These are phyloP conservation scores for Scedosporium dehoogii DNA, from an alignment of 2,329 filamentous ascomycete species.

Conservation along the genomic window DNA sequence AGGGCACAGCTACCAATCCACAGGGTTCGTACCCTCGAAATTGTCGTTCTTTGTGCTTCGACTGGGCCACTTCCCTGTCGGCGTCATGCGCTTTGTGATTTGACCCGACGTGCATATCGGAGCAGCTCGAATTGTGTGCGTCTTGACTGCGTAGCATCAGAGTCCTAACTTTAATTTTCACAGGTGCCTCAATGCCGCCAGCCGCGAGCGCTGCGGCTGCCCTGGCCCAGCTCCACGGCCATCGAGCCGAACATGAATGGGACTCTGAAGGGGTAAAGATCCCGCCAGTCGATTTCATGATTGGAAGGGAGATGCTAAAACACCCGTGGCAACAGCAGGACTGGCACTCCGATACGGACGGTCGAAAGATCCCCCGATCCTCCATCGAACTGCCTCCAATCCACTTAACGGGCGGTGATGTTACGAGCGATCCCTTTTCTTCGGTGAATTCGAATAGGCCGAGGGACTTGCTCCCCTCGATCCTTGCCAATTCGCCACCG, in stretches of 20 bases:
- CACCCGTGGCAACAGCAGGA: conserved; percentile 35
- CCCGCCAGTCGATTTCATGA: conserved; percentile 21
- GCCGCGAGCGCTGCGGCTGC: conserved; percentile 73
- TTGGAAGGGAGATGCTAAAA: conserved; percentile 1
- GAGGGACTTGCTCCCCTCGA: conserved; percentile 72
- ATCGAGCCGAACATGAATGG: conserved; percentile 67
- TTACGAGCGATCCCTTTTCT: conserved; percentile 66
- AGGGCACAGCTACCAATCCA: conserved; percentile 16
- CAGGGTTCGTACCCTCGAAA: conserved; percentile 12
- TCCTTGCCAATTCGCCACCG: conserved; percentile 71
- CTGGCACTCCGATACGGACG: conserved; percentile 62
- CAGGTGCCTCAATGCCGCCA: conserved; percentile 6
- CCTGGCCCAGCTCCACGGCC: conserved; percentile 69
- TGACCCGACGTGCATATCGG: not conserved
- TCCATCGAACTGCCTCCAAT: conserved; percentile 67
- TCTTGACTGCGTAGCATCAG: not conserved
- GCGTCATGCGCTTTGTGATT: no score
- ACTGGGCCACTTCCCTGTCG: not conserved
- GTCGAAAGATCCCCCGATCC: conserved; percentile 51
- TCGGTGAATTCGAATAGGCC: conserved; percentile 50
- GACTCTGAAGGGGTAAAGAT: conserved; percentile 60
- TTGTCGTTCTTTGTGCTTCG: conserved; percentile 5
- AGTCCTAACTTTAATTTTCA: not conserved
- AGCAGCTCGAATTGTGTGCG: not conserved
- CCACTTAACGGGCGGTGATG: conserved; percentile 44